These are phyloP conservation scores for Aspergillus ochraceus DNA, from an alignment of 2,329 filamentous ascomycete genomes.

Conservation along the genomic window DNA sequence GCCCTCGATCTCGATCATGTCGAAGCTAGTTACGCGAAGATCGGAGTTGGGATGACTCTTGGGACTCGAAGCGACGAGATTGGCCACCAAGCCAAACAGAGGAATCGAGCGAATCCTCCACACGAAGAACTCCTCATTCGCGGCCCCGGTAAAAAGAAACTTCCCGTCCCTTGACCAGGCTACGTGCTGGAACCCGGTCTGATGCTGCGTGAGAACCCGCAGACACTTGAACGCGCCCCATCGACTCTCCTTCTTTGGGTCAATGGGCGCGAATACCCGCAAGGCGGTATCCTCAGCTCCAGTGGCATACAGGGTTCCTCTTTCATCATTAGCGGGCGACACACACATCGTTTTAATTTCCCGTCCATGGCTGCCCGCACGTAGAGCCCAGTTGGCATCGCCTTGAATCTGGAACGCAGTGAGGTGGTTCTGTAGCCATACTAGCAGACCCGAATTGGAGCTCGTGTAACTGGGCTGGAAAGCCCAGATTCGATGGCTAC, in stretches of 20 bases:
- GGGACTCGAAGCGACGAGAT: slow-evolving; percentile 53
- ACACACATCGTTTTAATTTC: slow-evolving; percentile 71
- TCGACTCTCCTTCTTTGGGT: slow-evolving; percentile 7
- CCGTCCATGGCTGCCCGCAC: slow-evolving; percentile 75
- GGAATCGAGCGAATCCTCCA: slow-evolving; percentile 68
- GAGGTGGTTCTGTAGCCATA: slow-evolving; percentile 73
- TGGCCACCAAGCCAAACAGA: slow-evolving; percentile 53
- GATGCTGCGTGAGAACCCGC: slow-evolving; percentile 72
- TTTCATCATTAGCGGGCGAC: slow-evolving; percentile 27
- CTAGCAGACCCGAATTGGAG: slow-evolving; percentile 54
- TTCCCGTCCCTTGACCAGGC: slow-evolving; percentile 67
- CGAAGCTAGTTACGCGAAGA: slow-evolving; percentile 78
- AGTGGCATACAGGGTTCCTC: slow-evolving; percentile 57
- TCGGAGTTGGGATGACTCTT: slow-evolving; percentile 58
- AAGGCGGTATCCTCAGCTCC: slow-evolving; percentile 73
- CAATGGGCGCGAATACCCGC: slow-evolving; percentile 58
- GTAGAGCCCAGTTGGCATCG: slow-evolving; percentile 53
- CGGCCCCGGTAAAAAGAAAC: slow-evolving; percentile 82
- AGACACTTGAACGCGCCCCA: slow-evolving; percentile 50
- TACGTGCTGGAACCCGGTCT: slow-evolving; percentile 78
- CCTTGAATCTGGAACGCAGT: slow-evolving; percentile 44
- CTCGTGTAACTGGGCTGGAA: slow-evolving; percentile 41
- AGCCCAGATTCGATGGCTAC: slow-evolving; percentile 76
- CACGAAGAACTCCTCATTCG: slow-evolving; percentile 83
- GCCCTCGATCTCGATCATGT: slow-evolving; percentile 47